A percentile compares a stretch with the other conserved stretches of the same genome.
phyloP scores from a whole-genome alignment of 1,284 basidiomycete genomes.

The Microbotryum saponariae region DNA sequence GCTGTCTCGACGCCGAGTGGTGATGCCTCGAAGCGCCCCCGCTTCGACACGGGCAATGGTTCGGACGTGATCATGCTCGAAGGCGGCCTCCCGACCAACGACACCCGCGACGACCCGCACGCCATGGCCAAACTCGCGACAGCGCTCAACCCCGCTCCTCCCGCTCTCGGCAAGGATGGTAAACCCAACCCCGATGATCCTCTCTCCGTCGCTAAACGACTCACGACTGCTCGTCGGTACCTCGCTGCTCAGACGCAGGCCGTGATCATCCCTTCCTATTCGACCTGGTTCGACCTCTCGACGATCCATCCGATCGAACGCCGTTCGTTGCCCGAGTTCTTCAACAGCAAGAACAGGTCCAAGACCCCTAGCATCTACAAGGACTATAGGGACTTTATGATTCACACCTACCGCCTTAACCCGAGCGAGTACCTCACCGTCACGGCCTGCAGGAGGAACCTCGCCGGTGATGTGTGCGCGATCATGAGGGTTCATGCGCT shows the following conservation, averaged over 20 bases:
- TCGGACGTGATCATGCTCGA: no score
- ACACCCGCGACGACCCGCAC: no score
- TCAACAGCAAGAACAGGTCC: constrained; percentile 86
- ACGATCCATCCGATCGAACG: constrained; percentile 88
- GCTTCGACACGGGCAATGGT: no score
- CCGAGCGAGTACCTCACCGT: constrained; percentile 96
- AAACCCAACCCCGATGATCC: no score
- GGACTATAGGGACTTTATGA: constrained; percentile 99
- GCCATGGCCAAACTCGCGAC: no score
- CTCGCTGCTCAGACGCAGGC: constrained; percentile 89
- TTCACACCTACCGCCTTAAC: constrained; percentile 93
- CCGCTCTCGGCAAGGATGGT: no score
- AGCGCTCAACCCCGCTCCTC: no score
- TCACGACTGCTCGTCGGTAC: constrained; percentile 64
- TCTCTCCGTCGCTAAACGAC: no score
- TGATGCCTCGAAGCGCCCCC: no score
- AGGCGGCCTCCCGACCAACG: no score
- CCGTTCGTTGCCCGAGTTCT: constrained; percentile 93
- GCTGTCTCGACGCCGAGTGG: no score
- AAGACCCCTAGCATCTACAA: constrained; percentile 98
- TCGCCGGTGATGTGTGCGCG: constrained; percentile 96
- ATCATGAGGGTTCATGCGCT: constrained; percentile 99
- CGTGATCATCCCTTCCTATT: constrained; percentile 92
- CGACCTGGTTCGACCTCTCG: constrained; percentile 96
- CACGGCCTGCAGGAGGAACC: constrained; percentile 88